Base-by-base conservation (phyloP, 805 yeast species). In the Schwanniomyces vanrijiae region DNA sequence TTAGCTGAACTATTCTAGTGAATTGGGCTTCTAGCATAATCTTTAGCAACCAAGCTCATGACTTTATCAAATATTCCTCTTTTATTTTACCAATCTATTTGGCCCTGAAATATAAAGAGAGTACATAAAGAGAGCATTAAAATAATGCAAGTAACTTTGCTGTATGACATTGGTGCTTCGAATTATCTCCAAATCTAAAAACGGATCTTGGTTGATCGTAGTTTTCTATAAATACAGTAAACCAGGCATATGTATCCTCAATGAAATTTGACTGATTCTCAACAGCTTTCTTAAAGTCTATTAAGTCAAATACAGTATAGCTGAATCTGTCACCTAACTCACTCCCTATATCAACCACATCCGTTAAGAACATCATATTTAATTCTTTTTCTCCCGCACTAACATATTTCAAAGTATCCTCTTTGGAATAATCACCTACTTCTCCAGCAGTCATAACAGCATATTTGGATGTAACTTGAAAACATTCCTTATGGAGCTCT, bases 361-460 rank as follows among this genome's bases (percentile, higher is more conserved):
- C 68, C 39, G 69, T 67, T 40, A 62, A 54, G 54, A 70, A 70
- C 44, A 68, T 55, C 73, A 66, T 65, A 53, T 63, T 62, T 64
- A 70, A 59, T 56, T 69, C 73, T 44, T 62, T 59, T 55, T 61
- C 66, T 45, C 57, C 54, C 16, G 70, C 73, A 52, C 71, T 59
- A 35, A 74, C 78, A 54, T 74, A 78, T 48, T 71, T 66, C 54
- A 73, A 59, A 4, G 75, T 64, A 28, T 73, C 72, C 39, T 71
- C 77, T 42, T 68, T 66, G 4, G 72, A 51, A 37, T 75, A 66
- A 46, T 61, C 62, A 13, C 81, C 80, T 43, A 77, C 78, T 57
- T 81, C 84, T 38, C 84, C 85, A 25, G 81, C 84, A 5, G 84
- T 77, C 76, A 81, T 70, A 26, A 66, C 76, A 54, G 78, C 81